Percentiles rank a stretch among this genome's conserved stretches.
These are phyloP conservation scores for Erysimum cheiri DNA, from an alignment of 441 rosid genomes.

Conservation along the genomic window DNA sequence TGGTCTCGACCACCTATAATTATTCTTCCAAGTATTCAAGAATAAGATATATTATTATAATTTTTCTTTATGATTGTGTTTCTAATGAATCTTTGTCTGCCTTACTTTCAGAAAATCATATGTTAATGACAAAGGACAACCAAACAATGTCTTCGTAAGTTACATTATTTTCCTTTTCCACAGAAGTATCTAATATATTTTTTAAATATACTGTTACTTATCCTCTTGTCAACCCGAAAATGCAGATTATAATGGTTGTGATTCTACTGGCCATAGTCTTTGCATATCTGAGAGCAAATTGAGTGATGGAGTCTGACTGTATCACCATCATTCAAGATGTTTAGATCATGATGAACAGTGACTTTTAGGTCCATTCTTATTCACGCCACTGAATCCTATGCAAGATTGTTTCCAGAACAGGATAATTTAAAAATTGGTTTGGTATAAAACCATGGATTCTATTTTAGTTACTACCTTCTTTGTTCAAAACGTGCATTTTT, in stretches of 20 bases:
- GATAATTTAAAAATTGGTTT: conserved; percentile 27
- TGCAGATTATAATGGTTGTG: conserved; percentile 51
- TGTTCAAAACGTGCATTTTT: too few species aligned
- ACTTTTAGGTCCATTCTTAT: conserved; percentile 30
- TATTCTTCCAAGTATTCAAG: neutral
- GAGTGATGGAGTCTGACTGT: too few species aligned
- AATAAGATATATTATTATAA: neutral
- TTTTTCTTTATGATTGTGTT: neutral
- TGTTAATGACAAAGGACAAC: conserved; percentile 41
- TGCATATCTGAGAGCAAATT: conserved; percentile 52
- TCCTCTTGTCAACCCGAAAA: neutral
- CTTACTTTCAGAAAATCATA: conserved; percentile 38
- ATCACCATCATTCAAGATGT: neutral
- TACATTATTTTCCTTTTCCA: neutral
- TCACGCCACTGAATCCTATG: conserved; percentile 6
- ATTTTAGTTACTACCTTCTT: conserved; percentile 4
- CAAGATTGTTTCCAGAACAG: conserved; percentile 35
- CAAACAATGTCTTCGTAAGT: conserved; percentile 40
- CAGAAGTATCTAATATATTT: neutral
- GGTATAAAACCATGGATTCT: conserved; percentile 34
- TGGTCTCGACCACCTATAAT: conserved; percentile 2
- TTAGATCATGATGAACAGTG: conserved; percentile 25
- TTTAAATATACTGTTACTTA: neutral
- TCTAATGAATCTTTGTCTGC: conserved; percentile 23
- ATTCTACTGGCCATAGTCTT: conserved; percentile 63